Base-by-base conservation (phyloP, 768 basidiomycete species). In the Podaxis sp. region DNA sequence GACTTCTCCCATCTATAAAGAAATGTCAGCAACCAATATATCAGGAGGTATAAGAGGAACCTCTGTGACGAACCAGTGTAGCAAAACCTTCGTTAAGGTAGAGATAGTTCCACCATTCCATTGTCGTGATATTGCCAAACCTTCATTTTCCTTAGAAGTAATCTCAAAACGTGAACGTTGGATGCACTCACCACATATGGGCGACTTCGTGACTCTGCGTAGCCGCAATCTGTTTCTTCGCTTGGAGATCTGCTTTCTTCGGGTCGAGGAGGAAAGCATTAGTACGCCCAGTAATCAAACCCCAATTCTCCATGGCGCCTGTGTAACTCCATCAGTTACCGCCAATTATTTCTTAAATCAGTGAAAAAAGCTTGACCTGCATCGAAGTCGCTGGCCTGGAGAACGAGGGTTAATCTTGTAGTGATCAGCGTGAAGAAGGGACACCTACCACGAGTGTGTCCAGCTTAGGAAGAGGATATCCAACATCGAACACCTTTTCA, bases 221-320 rank as follows among this genome's bases (percentile, higher is more conserved):
- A 12, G 79, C 74, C 2, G 91, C 90, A 60, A 96, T 85, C n/a
- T 82, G 77, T 73, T 94, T 92, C 80, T 89, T 91, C 43, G 87
- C 89, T 9, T 76, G 76, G 53, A 94, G 74, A 67, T 92, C 89
- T 25, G 84, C 82, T 59, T 83, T 87, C 71, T 88, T 79, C n/a
- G 86, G 85, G 71, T 97, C 91, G 64, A 91, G 81, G 47, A 96
- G 76, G 71, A 93, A 90, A 3, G 87, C 89, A 46, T 80, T 85
- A 0, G 94, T 95, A 49, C 95, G 79, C 19, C 95, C 96, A 13
- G 90, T 96, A 71, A 97, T 97, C 61, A 96, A 77, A 27, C 92
- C 93, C 91, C 91, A 94, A 73, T 94, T 95, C 75, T 97, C 96
- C 95, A 96, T 95, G 4, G 90, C 90, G 63, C 88, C 85, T 79